Evolutionary conservation across 208 protist species (phyloP).

Genomic region (Leishmania braziliensis): DNA sequence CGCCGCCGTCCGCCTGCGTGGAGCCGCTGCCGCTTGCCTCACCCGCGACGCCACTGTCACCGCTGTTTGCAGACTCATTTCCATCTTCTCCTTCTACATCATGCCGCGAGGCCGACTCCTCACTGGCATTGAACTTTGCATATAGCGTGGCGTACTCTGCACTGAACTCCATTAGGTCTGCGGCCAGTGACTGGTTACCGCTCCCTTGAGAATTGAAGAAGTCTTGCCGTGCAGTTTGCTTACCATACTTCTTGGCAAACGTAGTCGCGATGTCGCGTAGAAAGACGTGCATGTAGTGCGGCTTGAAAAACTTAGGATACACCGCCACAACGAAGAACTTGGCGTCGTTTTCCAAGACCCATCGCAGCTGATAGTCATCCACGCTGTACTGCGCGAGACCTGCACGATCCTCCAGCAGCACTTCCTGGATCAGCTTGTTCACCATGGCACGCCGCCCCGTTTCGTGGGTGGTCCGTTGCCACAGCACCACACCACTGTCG

Average conservation of each 20-base stretch:
- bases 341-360: conserved; percentile 92
- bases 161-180: conserved; percentile 53
- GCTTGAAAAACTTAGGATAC: conserved; percentile 89
- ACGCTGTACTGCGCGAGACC: conserved; percentile 69
- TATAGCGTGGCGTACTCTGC: conserved; percentile 48
- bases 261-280: conserved; percentile 70
- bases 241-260: conserved; percentile 76
- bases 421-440: conserved; percentile 91
- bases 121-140: conserved; percentile 53
- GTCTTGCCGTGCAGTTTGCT: conserved; percentile 17
- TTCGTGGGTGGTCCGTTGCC: conserved; percentile 64
- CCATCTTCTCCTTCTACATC: conserved; percentile 15
- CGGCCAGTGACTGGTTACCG: conserved; percentile 3
- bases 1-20: conserved; percentile 21
- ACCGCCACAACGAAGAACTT: conserved; percentile 94
- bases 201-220: conserved; percentile 2
- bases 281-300: conserved; percentile 89
- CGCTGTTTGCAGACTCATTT: conserved; percentile 13
- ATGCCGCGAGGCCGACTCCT: conserved; percentile 40
- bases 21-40: conserved; percentile 8
- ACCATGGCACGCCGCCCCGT: conserved; percentile 80
- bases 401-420: conserved; percentile 93
- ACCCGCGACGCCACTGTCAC: background rate
- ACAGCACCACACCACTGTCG: conserved; percentile 95
- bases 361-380: conserved; percentile 91